Percentiles rank a stretch among this genome's conserved stretches.
These are phyloP conservation scores for Mycosphaerella arachidis DNA, from an alignment of 2,329 filamentous ascomycete genomes.

Conservation along the genomic window DNA sequence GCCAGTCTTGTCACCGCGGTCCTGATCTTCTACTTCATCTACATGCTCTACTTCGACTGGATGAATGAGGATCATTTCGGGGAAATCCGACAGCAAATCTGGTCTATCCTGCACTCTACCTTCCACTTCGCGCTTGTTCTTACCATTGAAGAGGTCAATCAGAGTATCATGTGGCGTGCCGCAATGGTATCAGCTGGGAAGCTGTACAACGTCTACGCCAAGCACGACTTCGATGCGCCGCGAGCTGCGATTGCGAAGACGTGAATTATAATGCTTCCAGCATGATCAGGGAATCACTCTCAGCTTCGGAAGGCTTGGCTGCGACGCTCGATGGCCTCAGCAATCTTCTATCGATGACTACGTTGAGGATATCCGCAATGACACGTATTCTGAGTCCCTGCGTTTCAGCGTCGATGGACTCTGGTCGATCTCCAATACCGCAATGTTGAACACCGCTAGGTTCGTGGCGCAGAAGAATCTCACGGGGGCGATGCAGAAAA, in stretches of 20 bases:
- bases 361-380: neutral
- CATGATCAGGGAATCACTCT: neutral
- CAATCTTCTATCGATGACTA: neutral
- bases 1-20: conserved; percentile 32
- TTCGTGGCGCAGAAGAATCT: neutral
- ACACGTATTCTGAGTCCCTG: neutral
- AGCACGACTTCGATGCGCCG: neutral
- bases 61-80: conserved; percentile 19
- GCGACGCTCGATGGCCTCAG: neutral
- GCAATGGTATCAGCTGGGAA: conserved; percentile 10
- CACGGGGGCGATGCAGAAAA: neutral
- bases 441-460: neutral
- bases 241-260: neutral
- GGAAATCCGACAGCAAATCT: conserved; percentile 21
- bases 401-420: neutral
- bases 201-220: neutral
- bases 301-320: neutral
- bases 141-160: conserved; percentile 24
- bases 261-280: neutral
- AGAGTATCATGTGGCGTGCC: conserved; percentile 31
- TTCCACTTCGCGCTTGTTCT: conserved; percentile 13
- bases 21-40: conserved; percentile 29
- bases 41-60: conserved; percentile 22
- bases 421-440: neutral
- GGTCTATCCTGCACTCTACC: conserved; percentile 21